Conservation (phyloP, 257 asterid species). For the Primulina tabacum region DNA sequence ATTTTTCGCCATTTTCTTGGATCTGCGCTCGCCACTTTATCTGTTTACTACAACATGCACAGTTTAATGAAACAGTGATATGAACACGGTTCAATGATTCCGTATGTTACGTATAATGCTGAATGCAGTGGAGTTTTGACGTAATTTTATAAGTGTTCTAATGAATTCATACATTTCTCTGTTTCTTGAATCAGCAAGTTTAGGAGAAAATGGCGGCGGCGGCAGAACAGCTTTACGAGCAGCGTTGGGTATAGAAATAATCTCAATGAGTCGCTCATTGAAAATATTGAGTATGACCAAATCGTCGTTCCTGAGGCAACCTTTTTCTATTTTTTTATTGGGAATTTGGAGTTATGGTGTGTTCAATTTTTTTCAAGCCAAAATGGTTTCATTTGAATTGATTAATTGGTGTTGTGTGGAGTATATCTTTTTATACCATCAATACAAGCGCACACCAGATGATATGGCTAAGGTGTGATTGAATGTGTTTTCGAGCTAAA, state of each 20-base stretch:
- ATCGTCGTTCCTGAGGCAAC: too few species aligned
- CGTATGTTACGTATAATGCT: neutral
- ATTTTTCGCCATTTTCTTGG: conserved; percentile 15
- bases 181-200: conserved; percentile 28
- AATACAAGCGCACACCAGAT: too few species aligned
- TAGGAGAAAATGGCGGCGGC: conserved; percentile 55
- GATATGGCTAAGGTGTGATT: too few species aligned
- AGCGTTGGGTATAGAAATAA: too few species aligned
- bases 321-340: too few species aligned
- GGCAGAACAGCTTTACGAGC: conserved; percentile 50
- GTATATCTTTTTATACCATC: neutral
- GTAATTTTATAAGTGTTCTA: neutral
- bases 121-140: neutral
- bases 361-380: neutral
- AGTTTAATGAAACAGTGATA: conserved; percentile 3
- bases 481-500: too few species aligned
- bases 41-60: conserved; percentile 20
- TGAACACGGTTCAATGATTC: neutral
- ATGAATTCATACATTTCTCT: conserved; percentile 13
- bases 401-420: too few species aligned
- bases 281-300: too few species aligned
- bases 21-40: conserved; percentile 17
- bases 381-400: neutral
- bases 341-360: conserved; percentile 4
- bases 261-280: too few species aligned